Base-by-base conservation (phyloP, 805 yeast species). In the Kluyveromyces aestuarii region DNA sequence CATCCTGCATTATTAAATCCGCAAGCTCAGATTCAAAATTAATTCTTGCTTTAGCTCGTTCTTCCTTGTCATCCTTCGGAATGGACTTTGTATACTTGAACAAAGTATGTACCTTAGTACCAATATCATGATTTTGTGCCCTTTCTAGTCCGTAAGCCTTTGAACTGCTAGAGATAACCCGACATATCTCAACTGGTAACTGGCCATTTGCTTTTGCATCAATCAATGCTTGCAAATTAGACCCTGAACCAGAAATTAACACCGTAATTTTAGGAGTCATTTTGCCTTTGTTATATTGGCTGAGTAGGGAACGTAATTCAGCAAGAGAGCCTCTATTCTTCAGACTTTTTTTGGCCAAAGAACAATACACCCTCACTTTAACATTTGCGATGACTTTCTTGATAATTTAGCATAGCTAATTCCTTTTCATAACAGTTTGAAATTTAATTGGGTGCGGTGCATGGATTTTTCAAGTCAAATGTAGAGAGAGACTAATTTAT, bases 151-250 rank as follows among this genome's bases (percentile, higher is more conserved):
- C 99, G 62, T 75, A 93, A 1, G 99, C 99, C n/a, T 75, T 77
- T 8, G 84, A 70, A 41, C 84, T 79, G 14, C 97, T 90, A 9
- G 98, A 89, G 27, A 93, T 77, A 43, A 93, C 98, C 58, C 80
- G 79, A 27, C 79, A 74, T 46, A 93, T 86, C 33, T 72, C 69
- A 1, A 80, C 83, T 10, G 75, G 71, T 41, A 72, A 69, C 49
- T 48, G 56, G 25, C 69, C 72, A 14, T 60, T 66, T 2, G 57
- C 55, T 37, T 72, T 65, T 1, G 91, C 86, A 64, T 93, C 96
- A 35, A 93, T 88, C 38, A 93, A 72, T 0, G 99, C 98, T 65
- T 93, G 99, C 38, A 93, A 72, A 61, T 93, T 93, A n/a, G 97
- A 81, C 1, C 99, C 99, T 27, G 84, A 83, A 0, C 99, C 99